phyloP scores from a whole-genome alignment of 1,284 basidiomycete species.

The Pseudozyma thailandica region DNA sequence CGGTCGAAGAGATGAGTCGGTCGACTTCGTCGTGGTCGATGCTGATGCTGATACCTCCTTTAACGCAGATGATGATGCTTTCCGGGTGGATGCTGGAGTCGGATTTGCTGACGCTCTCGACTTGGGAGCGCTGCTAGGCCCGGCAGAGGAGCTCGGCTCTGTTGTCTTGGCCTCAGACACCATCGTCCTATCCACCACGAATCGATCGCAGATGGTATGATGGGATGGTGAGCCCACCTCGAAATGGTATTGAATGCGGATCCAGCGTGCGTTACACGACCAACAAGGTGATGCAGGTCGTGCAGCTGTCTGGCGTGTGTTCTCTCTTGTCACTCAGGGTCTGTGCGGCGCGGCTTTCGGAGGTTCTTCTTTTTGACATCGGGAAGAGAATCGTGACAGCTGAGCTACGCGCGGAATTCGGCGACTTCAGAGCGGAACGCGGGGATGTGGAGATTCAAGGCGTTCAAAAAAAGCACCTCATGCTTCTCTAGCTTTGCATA shows the following conservation, averaged over 20 bases:
- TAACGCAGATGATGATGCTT: background rate
- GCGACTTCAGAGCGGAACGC: constrained; percentile 6
- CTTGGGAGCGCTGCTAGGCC: background rate
- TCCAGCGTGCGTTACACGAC: background rate
- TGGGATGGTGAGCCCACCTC: background rate
- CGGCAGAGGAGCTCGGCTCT: constrained; percentile 1
- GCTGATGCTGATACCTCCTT: constrained; percentile 1
- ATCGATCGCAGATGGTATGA: background rate
- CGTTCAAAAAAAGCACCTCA: constrained; percentile 11
- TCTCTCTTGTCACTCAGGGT: background rate
- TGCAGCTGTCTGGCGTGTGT: constrained; percentile 4
- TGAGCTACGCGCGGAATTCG: background rate
- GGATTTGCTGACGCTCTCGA: background rate
- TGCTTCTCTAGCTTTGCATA: constrained; percentile 9
- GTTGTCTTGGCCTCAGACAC: background rate
- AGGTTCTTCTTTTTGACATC: constrained; percentile 2
- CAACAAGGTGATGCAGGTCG: background rate
- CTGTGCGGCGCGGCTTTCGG: constrained; percentile 2
- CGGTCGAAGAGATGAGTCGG: constrained; percentile 8
- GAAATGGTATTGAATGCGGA: background rate
- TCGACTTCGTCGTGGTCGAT: constrained; percentile 5
- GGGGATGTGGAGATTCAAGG: constrained; percentile 17
- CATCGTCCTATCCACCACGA: background rate
- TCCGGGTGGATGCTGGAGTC: background rate
- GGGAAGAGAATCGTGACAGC: constrained; percentile 14